These are phyloP conservation scores for Elsinoe batatas DNA, from an alignment of 2,329 filamentous ascomycete genomes.

Conservation along the genomic window DNA sequence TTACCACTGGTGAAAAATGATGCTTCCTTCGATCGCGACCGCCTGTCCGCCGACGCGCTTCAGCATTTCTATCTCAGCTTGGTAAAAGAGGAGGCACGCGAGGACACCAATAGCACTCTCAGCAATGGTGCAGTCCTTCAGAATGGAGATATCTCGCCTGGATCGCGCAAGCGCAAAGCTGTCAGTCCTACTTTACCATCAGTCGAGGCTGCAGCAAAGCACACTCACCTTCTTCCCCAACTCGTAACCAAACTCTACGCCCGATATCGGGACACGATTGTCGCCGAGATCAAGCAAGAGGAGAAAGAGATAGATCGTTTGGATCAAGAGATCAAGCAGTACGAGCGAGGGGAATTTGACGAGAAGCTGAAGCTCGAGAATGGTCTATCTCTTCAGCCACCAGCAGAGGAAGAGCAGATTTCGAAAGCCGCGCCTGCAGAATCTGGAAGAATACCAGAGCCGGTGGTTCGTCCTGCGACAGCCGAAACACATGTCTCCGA, in stretches of 20 bases:
- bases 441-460: background rate
- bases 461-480: background rate
- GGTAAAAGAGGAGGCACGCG: conserved; percentile 60
- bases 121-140: conserved; percentile 16
- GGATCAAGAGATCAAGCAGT: conserved; percentile 56
- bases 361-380: conserved; percentile 25
- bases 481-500: background rate
- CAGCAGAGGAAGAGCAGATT: background rate
- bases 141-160: conserved; percentile 40
- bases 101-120: conserved; percentile 17
- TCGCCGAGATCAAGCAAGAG: conserved; percentile 63
- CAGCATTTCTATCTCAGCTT: conserved; percentile 68
- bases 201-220: conserved; percentile 55
- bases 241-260: conserved; percentile 66
- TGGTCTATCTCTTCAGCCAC: background rate
- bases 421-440: background rate
- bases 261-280: conserved; percentile 59
- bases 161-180: conserved; percentile 66
- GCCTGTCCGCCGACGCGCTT: conserved; percentile 68
- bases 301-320: conserved; percentile 58
- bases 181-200: conserved; percentile 54
- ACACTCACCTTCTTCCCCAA: conserved; percentile 57
- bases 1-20: conserved; percentile 64
- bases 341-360: conserved; percentile 53
- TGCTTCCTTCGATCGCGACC: conserved; percentile 59